Base-by-base conservation (phyloP, 768 basidiomycete genomes). In the Omphalotus guepiniiformis region DNA sequence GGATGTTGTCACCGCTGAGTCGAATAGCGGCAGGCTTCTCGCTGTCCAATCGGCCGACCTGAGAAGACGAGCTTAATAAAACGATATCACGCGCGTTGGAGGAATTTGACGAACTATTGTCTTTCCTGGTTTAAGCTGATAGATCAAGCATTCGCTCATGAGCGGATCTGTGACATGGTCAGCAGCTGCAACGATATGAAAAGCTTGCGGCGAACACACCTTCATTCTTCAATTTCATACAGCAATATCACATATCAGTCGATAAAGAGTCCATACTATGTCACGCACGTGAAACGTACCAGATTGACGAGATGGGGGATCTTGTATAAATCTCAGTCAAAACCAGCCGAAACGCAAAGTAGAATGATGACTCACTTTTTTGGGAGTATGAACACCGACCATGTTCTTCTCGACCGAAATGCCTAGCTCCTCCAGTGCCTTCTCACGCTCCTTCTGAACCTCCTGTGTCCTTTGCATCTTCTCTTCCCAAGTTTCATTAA, bases 401-500 rank as follows among this genome's bases (percentile, higher is more conserved):
- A 90, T 69, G 55, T 93, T 89, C 78, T 93, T 97, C 69, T 98
- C 95, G 50, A 99, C 92, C 32, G 89, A 90, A 66, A 99, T 98
- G 28, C 96, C 96, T 52, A 99, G 72, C 68, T 96, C 95, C 68
- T 99, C 96, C 39, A 99, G 68, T 8, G 96, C 96, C 74, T 93
- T 88, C 74, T 99, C 96, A 52, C 96, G 82, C 68, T 98, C 94
- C 60, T 88, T 89, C 73, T 97, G 94, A 25, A 98, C 89, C 65
- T 91, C 87, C 62, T 93, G 87, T 16, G 95, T 97, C 62, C 91
- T 79, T 58, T 71, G 69, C 75, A 97, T 71, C 72, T 95, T 94
- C 68, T 97, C 74, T 67, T 99, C 93, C 94, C 93, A 97, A 5
- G 92, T 96, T 70, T 95, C 87, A 59, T 94, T 94, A 60, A 94